A percentile compares a stretch with the other conserved stretches of the same genome.
Conservation (phyloP, 371 early-diverging fungal genomes). For the Coemansia sp. region DNA sequence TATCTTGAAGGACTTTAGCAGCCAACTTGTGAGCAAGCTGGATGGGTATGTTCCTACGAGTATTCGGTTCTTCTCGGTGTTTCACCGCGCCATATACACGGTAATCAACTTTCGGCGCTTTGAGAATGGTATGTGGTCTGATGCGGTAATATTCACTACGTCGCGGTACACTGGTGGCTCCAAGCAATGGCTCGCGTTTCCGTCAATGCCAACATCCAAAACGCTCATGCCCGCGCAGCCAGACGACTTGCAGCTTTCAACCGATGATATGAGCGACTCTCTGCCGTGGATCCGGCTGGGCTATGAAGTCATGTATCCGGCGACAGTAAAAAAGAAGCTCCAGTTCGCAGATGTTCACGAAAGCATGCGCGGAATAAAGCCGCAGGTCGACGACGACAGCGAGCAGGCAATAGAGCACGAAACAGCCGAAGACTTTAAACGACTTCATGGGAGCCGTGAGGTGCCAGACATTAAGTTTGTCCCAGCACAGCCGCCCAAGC, state of each 20-base stretch:
- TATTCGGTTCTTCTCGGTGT: slow-evolving; percentile 24
- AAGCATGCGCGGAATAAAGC: background rate
- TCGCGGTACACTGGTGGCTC: slow-evolving; percentile 33
- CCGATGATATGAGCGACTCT: background rate
- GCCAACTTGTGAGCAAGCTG: slow-evolving; percentile 1
- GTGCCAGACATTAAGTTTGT: slow-evolving; percentile 24
- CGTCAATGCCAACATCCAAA: slow-evolving; percentile 3
- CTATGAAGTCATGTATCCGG: slow-evolving; percentile 1
- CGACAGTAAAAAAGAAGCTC: background rate
- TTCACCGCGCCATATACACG: slow-evolving; percentile 26
- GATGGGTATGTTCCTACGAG: slow-evolving; percentile 26
- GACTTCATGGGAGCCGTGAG: slow-evolving; percentile 8
- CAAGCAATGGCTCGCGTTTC: slow-evolving; percentile 36
- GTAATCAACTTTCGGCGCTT: slow-evolving; percentile 27
- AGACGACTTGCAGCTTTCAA: too few relatives aligned
- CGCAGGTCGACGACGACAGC: slow-evolving; percentile 24
- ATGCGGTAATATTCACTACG: slow-evolving; percentile 9
- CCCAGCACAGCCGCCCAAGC: slow-evolving; percentile 1
- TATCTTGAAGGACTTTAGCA: slow-evolving; percentile 17
- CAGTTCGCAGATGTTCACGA: slow-evolving; percentile 1
- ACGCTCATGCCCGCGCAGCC: background rate
- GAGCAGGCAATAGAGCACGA: slow-evolving; percentile 18
- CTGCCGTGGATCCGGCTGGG: slow-evolving; percentile 26
- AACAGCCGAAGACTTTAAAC: slow-evolving; percentile 12
- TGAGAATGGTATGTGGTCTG: slow-evolving; percentile 21